Conservation (phyloP, 306 rosid genomes). For the Fragaria ananassa region DNA sequence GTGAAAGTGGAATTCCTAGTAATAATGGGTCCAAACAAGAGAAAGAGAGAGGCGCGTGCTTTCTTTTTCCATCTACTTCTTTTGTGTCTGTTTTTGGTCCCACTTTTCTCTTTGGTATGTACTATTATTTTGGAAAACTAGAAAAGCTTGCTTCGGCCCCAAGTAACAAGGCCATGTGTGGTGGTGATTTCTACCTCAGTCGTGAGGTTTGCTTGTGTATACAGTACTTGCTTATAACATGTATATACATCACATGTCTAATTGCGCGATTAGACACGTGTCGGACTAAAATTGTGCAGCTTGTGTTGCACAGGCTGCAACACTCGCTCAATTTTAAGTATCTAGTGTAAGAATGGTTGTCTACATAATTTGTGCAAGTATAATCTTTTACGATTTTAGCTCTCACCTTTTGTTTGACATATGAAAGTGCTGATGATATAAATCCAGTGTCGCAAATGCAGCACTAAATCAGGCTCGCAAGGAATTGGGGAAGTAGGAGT, state of each 20-base stretch:
- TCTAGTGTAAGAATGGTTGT: not conserved
- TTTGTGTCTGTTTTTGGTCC: not conserved
- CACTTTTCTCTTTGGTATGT: not conserved
- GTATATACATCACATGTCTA: not conserved
- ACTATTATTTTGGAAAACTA: not conserved
- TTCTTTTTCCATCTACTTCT: not conserved
- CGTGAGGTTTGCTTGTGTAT: not conserved
- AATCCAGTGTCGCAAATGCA: too few species aligned
- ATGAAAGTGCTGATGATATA: too few species aligned
- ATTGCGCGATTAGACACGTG: not conserved
- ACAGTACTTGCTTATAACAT: not conserved
- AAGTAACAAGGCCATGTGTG: not conserved
- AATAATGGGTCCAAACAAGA: not conserved
- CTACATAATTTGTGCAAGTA: not conserved
- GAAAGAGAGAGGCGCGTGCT: not conserved
- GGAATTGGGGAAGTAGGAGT: not conserved
- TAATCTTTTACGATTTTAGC: too few species aligned
- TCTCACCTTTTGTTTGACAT: too few species aligned
- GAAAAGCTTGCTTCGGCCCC: not conserved
- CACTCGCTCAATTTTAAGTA: not conserved
- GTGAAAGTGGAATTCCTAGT: slow-evolving; percentile 28
- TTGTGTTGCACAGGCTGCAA: not conserved
- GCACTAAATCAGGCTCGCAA: too few species aligned
- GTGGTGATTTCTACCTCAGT: not conserved
- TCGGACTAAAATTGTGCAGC: too few species aligned